Base-by-base conservation (phyloP, 139 green algal genomes). In the Edaphochlamys debaryana region DNA sequence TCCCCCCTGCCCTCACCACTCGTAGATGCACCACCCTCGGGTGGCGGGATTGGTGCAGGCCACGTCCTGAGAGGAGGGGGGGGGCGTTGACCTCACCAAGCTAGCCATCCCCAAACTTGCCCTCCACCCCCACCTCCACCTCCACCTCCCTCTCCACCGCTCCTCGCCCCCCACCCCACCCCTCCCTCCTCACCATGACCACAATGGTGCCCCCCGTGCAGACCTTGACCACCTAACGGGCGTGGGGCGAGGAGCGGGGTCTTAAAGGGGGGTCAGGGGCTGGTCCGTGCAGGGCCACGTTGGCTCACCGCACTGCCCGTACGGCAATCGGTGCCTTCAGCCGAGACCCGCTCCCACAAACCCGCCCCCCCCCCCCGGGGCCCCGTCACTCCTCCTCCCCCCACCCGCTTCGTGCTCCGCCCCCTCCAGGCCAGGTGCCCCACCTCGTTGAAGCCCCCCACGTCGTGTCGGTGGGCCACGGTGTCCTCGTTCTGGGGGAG, bases 1-100 rank as follows among this genome's bases (percentile, higher is more conserved):
- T 19, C 50, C 50, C 15, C 56, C 56, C 4, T 64, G 22, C 25
- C 11, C 30, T 19, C 60, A 38, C 68, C 68, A 74, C 68, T 74
- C 68, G 41, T 74, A 74, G 27, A 74, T 58, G 29, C 68, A 74
- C 68, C 68, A 74, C 34, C 36, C 68, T 4, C 68, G 68, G 8
- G 41, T 74, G 25, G 41, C 41, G 25, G 68, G 68, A 41, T 74
- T 74, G 68, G 11, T 20, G 27, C 0, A 19, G 6, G 40, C 68
- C 9, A 56, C 68, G 32, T 74, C 41, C n/a, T 23, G 5, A 38
- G 1, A 74, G 29, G 9, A 60, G 20, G 22, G 25, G 48, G 41
- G 34, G 36, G 20, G 11, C 38, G 37, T 22, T 20, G 15, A 36
- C 38, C 3, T 9, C 38, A 20, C 38, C 9, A 6, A 56, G n/a